A percentile compares a stretch with the other conserved stretches of the same genome.
These are phyloP conservation scores for Colletotrichum horii DNA, from an alignment of 2,329 filamentous ascomycete genomes.

Conservation along the genomic window DNA sequence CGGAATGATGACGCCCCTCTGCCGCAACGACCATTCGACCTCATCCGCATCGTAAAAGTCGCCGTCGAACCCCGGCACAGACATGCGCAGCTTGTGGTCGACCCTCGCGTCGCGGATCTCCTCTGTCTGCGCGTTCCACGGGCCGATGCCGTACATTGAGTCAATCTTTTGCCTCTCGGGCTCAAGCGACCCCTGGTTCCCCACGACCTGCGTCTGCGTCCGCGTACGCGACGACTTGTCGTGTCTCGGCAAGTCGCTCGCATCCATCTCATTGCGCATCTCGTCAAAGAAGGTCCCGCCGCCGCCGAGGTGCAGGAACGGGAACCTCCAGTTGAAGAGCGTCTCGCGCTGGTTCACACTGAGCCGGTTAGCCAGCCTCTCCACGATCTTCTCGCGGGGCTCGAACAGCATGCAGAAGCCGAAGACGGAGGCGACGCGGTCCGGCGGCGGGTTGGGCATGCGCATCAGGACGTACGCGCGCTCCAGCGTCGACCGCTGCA, in stretches of 20 bases:
- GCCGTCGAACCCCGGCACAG: conserved; percentile 69
- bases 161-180: conserved; percentile 37
- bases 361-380: conserved; percentile 41
- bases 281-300: conserved; percentile 67
- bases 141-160: conserved; percentile 42
- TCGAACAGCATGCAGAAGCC: conserved; percentile 72
- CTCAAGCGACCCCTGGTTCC: conserved; percentile 41
- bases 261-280: neutral
- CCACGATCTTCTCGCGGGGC: conserved; percentile 50
- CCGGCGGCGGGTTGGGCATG: conserved; percentile 51
- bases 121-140: conserved; percentile 47
- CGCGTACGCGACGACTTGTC: neutral
- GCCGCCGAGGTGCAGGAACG: conserved; percentile 71
- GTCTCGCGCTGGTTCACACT: conserved; percentile 39
- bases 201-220: conserved; percentile 26
- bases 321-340: conserved; percentile 63
- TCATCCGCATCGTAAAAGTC: conserved; percentile 81
- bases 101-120: conserved; percentile 47
- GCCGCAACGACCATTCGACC: conserved; percentile 74
- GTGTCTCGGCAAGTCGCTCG: neutral
- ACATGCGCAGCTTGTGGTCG: conserved; percentile 53
- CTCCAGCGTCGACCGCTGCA: conserved; percentile 72
- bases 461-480: conserved; percentile 63
- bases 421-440: conserved; percentile 63
- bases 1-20: conserved; percentile 67